Evolutionary conservation across 176 grass and related monocot genomes (phyloP), one percentile per base, ranked within the genome.

Genomic region (Bothriochloa decipiens): DNA sequence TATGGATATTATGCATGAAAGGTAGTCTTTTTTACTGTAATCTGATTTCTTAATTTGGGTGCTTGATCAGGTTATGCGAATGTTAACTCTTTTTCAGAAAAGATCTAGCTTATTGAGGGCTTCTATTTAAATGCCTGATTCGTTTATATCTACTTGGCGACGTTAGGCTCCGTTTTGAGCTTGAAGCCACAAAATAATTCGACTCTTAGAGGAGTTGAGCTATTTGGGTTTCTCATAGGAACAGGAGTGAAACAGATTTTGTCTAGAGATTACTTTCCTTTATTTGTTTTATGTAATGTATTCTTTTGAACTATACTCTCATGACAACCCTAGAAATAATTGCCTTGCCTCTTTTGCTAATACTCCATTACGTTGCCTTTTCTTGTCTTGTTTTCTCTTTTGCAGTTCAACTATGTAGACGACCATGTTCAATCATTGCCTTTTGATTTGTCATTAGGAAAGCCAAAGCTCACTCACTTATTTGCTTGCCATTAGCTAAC

Each of bases 1-100:
- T 57, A 43, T 70, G 37, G 84, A 75, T 76, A 62, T 46, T 37
- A 42, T 85, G 32, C 86, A 82, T 74, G 88, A 91, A 43, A 74
- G 88, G 92, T 91, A 66, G 45, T 58, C 61, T 11, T 28, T 28
- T 3, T 77, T 35, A 27, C 39, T 80, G 10, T 29, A 45, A 62
- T 61, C 45, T 49, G 2, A 65, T 74, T 87, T 84, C 3, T n/a
- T 74, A 17, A 85, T 52, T 43, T 69, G 25, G 14, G 57, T 80
- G 45, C 26, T 74, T 3, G 15, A 15, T n/a, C 20, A 23, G 15
- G 22, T 60, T 66, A 33, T 20, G 3, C 0, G 3, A 68, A 23
- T 32, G 43, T 52, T 80, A 49, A 11, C 18, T 7, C 27, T 32
- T 80, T 77, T 41, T 68, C 17, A 0, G 6, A 18, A 65, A 79